phyloP scores from a whole-genome alignment of 306 rosid species.

The Cucumis cinereus region DNA sequence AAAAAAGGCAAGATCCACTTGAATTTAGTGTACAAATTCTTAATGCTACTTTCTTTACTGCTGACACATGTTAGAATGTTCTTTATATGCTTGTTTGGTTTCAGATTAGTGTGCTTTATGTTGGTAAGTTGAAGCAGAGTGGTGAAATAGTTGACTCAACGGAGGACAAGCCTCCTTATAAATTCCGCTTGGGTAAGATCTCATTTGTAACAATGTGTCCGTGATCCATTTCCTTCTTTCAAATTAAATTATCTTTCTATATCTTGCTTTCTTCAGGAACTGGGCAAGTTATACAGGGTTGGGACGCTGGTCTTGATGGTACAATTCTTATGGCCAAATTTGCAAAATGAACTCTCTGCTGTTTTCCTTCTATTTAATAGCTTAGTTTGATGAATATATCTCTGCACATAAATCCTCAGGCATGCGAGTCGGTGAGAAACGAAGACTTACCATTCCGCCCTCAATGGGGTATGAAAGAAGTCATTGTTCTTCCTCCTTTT shows the following conservation, averaged over 20 bases:
- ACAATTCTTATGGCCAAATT: neutral
- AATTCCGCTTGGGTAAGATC: conserved; percentile 73
- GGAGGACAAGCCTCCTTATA: conserved; percentile 33
- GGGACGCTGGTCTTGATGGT: conserved; percentile 86
- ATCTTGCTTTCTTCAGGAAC: conserved; percentile 39
- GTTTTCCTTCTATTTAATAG: neutral
- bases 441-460: conserved; percentile 78
- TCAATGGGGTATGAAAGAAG: conserved; percentile 43
- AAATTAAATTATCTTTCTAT: neutral
- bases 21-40: neutral
- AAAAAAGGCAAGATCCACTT: conserved; percentile 39
- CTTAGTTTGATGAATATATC: neutral
- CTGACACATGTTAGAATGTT: neutral
- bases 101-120: conserved; percentile 55
- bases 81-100: conserved; percentile 19
- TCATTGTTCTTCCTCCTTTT: neutral
- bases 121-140: conserved; percentile 52
- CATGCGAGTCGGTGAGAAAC: conserved; percentile 68
- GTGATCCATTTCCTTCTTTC: neutral
- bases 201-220: neutral
- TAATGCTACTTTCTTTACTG: neutral
- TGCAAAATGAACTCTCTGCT: neutral
- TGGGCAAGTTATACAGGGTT: conserved; percentile 48
- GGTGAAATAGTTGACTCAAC: conserved; percentile 42
- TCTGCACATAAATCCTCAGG: conserved; percentile 27